These are phyloP conservation scores for Candida endomychidarum DNA, from an alignment of 805 yeast species.

Conservation along the genomic window DNA sequence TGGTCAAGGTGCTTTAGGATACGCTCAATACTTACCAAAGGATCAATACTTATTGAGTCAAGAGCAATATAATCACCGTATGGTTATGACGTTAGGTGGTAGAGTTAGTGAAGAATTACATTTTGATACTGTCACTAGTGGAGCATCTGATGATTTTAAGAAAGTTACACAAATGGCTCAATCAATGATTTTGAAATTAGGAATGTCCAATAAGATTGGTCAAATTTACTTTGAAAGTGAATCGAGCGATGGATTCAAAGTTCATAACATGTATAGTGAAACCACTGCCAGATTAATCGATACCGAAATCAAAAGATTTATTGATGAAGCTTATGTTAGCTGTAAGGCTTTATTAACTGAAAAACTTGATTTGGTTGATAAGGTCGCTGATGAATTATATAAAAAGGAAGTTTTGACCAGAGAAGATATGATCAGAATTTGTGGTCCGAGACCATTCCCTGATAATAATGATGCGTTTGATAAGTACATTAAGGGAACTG, in stretches of 20 bases:
- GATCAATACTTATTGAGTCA: constrained; percentile 78
- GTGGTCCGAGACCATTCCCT: constrained; percentile 91
- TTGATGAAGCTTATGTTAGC: constrained; percentile 68
- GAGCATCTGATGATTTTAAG: constrained; percentile 91
- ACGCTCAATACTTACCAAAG: constrained; percentile 91
- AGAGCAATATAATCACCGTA: constrained; percentile 75
- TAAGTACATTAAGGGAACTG: constrained; percentile 57
- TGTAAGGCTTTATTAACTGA: constrained; percentile 70
- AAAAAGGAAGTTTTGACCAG: constrained; percentile 88
- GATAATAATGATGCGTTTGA: constrained; percentile 90
- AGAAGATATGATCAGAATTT: constrained; percentile 84
- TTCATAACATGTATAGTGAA: constrained; percentile 53
- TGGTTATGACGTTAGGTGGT: constrained; percentile 95
- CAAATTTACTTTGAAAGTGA: constrained; percentile 60
- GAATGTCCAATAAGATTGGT: constrained; percentile 85
- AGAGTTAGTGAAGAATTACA: constrained; percentile 89
- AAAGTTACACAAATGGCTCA: constrained; percentile 87
- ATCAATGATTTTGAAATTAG: constrained; percentile 83
- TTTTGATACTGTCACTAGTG: constrained; percentile 83
- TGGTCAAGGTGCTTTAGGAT: constrained; percentile 94
- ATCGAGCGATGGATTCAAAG: constrained; percentile 24
- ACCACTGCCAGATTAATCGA: constrained; percentile 83
- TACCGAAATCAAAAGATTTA: constrained; percentile 74
- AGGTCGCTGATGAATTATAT: constrained; percentile 84
- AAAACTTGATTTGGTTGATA: constrained; percentile 72